Evolutionary conservation across 2,329 filamentous ascomycete species (phyloP).

Genomic region (Ceratocystiopsis minuta): DNA sequence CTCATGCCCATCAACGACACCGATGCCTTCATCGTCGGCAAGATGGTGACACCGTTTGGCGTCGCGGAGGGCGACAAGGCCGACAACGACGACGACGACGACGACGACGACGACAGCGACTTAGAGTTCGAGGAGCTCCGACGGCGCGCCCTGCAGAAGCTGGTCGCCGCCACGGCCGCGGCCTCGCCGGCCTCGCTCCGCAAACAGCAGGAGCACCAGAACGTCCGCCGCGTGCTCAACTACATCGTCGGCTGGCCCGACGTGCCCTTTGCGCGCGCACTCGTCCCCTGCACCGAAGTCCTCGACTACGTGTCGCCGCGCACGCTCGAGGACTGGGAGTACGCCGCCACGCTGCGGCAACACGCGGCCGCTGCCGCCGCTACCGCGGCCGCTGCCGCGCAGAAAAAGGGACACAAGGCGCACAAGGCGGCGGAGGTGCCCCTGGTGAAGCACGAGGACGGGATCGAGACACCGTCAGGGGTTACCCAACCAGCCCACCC

Average conservation of each 20-base stretch:
- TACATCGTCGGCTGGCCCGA: slow-evolving; percentile 39
- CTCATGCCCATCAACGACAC: slow-evolving; percentile 31
- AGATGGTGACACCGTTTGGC: slow-evolving; percentile 26
- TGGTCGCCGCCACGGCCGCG: background rate
- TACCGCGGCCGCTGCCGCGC: background rate
- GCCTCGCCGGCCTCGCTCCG: too few species aligned
- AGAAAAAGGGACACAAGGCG: background rate
- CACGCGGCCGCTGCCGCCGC: too few species aligned
- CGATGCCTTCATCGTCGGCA: slow-evolving; percentile 35
- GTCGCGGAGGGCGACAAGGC: slow-evolving; percentile 1
- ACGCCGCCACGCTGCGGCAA: slow-evolving; percentile 23
- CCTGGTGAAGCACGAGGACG: too few species aligned
- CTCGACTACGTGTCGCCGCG: slow-evolving; percentile 40
- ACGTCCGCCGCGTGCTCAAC: slow-evolving; percentile 23
- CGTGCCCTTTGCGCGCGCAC: slow-evolving; percentile 25
- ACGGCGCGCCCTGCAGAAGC: background rate
- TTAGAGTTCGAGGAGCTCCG: background rate
- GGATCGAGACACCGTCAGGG: too few species aligned
- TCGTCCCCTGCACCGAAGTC: slow-evolving; percentile 28
- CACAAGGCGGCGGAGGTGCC: too few species aligned
- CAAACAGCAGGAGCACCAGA: slow-evolving; percentile 5
- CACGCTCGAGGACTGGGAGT: slow-evolving; percentile 39
- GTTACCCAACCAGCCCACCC: too few species aligned
- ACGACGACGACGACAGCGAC: background rate
- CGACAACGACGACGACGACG: background rate